Evolutionary conservation across 139 green algal genomes (phyloP).

Genomic region (Ettlia oleoabundans): DNA sequence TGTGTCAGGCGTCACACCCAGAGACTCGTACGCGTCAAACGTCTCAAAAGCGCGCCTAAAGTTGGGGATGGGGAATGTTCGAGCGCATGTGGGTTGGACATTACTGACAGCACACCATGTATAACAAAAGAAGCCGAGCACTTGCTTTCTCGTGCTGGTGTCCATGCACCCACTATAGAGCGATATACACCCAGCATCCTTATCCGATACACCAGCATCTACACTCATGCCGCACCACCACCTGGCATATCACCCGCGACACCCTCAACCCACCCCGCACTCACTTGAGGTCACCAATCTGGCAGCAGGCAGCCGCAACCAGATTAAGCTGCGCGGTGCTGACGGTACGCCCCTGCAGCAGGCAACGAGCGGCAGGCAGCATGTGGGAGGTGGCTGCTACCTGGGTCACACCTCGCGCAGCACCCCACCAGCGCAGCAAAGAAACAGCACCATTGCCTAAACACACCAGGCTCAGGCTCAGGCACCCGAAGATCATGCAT

Average conservation of each 20-base stretch:
- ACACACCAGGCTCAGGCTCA: too few species aligned
- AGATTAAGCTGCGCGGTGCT: conserved; percentile 18
- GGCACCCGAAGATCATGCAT: too few species aligned
- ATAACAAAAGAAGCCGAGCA: too few species aligned
- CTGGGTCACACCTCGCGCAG: neutral
- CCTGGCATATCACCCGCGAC: too few species aligned
- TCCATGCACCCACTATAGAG: too few species aligned
- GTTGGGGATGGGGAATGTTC: neutral
- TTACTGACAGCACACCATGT: neutral
- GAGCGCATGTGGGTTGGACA: neutral
- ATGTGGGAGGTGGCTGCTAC: neutral
- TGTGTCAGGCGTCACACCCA: conserved; percentile 24
- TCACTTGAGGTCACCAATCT: conserved; percentile 42
- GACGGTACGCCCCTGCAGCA: conserved; percentile 36
- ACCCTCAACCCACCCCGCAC: too few species aligned
- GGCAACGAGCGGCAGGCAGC: neutral
- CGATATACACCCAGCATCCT: too few species aligned
- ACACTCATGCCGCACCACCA: too few species aligned
- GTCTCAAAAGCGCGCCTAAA: conserved; percentile 30
- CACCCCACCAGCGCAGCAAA: too few species aligned
- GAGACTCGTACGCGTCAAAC: conserved; percentile 6
- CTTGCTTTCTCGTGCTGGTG: too few species aligned
- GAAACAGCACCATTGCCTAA: too few species aligned
- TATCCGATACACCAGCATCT: too few species aligned
- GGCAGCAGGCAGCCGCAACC: conserved; percentile 38